Base-by-base conservation (phyloP, 208 protist genomes). In the Leishmania gerbilli region DNA sequence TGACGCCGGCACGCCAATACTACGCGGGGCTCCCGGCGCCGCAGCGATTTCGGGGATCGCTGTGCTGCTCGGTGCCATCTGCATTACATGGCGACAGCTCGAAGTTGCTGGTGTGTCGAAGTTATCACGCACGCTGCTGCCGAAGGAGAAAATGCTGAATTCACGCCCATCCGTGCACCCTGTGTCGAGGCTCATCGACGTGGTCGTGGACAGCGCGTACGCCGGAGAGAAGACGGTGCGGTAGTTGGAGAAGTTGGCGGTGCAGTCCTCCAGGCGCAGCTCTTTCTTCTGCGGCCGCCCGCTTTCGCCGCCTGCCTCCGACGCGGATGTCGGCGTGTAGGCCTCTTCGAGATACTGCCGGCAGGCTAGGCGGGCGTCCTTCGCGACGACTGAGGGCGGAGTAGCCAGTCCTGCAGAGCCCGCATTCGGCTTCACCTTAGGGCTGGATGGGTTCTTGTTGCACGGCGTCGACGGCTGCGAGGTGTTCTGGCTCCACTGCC, bases 101-200 rank as follows among this genome's bases (percentile, higher is more conserved):
- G 37, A 49, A 8, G n/a, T 3, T 24, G 19, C 4, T 24, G 37
- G 27, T 3, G 31, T 3, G 27, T 75, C 67, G n/a, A 74, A 68
- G 71, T 65, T 76, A 27, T 85, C 82, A 8, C 56, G 82, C 45
- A 74, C 67, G 60, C 82, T 85, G 77, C 77, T 85, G 45, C 67
- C 40, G 79, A 81, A 86, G 74, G 83, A 86, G 47, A 87, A 82
- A 34, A 83, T 69, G 79, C 79, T 87, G 24, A 60, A 79, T 64
- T 87, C 79, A 65, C 79, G 79, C 9, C 82, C 77, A 15, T 74
- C 82, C 11, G 82, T 81, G 77, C 77, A 80, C 9, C 42, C 77
- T 8, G 83, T 76, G 45, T 78, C 83, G 21, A 76, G 67, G 79
- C 75, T 87, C 47, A 27, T 3, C 65, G 83, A 79, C 13, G 76